A percentile compares a stretch with the other conserved stretches of the same genome.
These are phyloP conservation scores for Magnusiomyces tetraspermus DNA, from an alignment of 1,139 yeast genomes.

Conservation along the genomic window DNA sequence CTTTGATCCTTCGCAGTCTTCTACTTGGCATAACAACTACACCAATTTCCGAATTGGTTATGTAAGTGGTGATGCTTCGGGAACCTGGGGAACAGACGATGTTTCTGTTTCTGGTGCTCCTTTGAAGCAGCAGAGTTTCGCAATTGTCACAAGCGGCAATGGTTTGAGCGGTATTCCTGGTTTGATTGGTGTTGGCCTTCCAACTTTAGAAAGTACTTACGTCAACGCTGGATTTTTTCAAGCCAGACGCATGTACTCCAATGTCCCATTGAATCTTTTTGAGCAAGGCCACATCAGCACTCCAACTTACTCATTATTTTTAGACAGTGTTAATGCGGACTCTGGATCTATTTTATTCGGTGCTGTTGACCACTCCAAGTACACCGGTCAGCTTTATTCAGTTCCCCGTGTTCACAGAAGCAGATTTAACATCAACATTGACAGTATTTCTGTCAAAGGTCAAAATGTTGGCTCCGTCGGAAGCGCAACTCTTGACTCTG, in stretches of 20 bases:
- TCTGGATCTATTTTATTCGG: constrained; percentile 40
- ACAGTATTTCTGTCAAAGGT: constrained; percentile 12
- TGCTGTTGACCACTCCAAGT: constrained; percentile 43
- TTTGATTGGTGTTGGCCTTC: constrained; percentile 21
- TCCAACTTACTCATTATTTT: constrained; percentile 36
- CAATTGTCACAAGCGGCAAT: constrained; percentile 20
- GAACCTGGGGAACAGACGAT: constrained; percentile 19
- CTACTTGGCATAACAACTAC: constrained; percentile 14
- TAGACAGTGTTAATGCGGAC: constrained; percentile 19
- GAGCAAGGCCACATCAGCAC: constrained; percentile 38
- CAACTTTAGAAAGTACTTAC: constrained; percentile 16
- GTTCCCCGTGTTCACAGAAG: constrained; percentile 17
- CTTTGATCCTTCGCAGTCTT: constrained; percentile 28
- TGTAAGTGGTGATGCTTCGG: constrained; percentile 17
- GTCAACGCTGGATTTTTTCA: constrained; percentile 6
- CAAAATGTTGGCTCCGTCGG: constrained; percentile 9
- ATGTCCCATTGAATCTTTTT: constrained; percentile 20
- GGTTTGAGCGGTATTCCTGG: constrained; percentile 23
- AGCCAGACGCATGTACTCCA: constrained; percentile 15
- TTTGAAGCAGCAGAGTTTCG: constrained; percentile 19
- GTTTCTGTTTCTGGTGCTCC: constrained; percentile 16
- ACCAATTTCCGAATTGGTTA: constrained; percentile 16
- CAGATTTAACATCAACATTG: constrained; percentile 15
- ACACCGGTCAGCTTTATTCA: constrained; percentile 31
- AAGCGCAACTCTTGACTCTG: constrained; percentile 21